Evolutionary conservation across 1,139 yeast species (phyloP), one percentile per base, ranked within the genome.

Genomic region (Debaryomyces psychrophilus): DNA sequence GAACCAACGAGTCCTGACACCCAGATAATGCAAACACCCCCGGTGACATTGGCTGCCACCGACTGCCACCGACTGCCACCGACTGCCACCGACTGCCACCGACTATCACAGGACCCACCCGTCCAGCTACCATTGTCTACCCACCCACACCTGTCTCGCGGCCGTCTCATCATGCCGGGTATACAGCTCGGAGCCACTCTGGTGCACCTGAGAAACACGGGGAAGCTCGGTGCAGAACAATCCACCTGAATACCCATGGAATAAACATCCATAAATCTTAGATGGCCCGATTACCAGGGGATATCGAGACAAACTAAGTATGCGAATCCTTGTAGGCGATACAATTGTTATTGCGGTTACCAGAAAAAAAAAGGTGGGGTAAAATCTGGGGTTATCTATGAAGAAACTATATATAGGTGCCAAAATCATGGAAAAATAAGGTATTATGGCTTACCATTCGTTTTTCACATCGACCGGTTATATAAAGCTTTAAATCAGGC

Each of bases 311-410:
- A 11, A n/a, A 33, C 9, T 33, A 15, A 18, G 23, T 18, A 18
- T 6, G 36, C 23, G 25, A 18, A 29, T 11, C 33, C 33, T 18
- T 29, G 8, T 29, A 29, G 20, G 36, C 36, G 15, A 33, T 33
- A n/a, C 7, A 17, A 20, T 20, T 18, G 14, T 20, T 7, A 33
- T 18, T 20, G 22, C 18, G 25, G 9, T 11, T 18, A 33, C 18
- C 25, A 33, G 8, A 33, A 7, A 7, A 7, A n/a, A 7, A 33
- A 33, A 35, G 43, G 43, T 18, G 34, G 35, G 42, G 34, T n/a
- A 31, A 40, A 31, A 40, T 31, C 43, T 27, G 43, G 43, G 43
- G 43, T 40, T 29, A 40, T 31, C 22, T 31, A 40, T 31, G 28
- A 37, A 15, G 17, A 15, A 12, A 31, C 22, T 31, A 31, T 31